Evolutionary conservation across 2,329 filamentous ascomycete genomes (phyloP), one percentile per base, ranked within the genome.

Genomic region (Grosmannia serpens): DNA sequence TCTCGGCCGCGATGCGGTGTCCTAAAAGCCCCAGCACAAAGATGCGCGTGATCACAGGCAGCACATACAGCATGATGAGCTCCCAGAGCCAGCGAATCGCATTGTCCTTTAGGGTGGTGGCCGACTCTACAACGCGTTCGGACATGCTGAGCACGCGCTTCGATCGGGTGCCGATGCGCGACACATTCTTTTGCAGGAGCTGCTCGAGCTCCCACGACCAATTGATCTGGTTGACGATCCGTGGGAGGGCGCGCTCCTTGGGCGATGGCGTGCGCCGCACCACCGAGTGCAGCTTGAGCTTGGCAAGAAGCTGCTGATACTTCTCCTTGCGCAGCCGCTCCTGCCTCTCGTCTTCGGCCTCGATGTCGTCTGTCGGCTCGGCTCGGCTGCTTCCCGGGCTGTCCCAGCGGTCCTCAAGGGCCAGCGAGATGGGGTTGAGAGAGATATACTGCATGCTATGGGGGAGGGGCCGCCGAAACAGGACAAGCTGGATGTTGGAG

Each of bases 401-500:
- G 46, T 59, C 46, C 17, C 74, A 74, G 65, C 92, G 90, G 67
- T 92, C 88, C 2, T 82, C 88, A 17, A 99, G 76, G 0, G 91
- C 91, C 49, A 99, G 78, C 0, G 91, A 86, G 56, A 99, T 97
- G 0, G 94, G 92, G 31, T 84, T 82, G 24, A 96, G 77, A 1
- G 94, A 99, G 65, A 97, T 87, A 71, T 97, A 99, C 71, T 99
- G 92, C 94, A 99, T 97, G 58, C 85, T 83, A 35, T 81, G 84
- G 0, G 94, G 92, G 59, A 87, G 82, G 1, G 94, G 94, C 53
- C 91, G 81, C 66, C 96, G 85, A 71, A 95, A 99, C 59, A 95
- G 78, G 59, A 97, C 88, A 51, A 96, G 82, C 69, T 99, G 94
- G 52, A 95, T 83, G 52, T 85, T 89, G 24, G 87, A 78, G 6